Conservation (phyloP, 2,329 filamentous ascomycete genomes). For the Fusarium pseudoanthophilum region DNA sequence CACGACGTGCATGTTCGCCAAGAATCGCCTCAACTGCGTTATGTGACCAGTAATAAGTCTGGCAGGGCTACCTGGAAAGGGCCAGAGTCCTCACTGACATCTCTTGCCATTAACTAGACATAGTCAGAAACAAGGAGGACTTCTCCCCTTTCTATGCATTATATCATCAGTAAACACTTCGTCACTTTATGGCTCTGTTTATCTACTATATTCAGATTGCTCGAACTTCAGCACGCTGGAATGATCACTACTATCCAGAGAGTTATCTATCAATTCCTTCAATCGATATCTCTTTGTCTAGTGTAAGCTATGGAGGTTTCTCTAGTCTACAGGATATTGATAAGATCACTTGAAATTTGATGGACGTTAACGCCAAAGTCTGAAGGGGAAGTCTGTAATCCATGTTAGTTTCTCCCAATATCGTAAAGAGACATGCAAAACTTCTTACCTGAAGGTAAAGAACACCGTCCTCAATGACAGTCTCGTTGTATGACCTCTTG, state of each 20-base stretch:
- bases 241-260: too few relatives aligned
- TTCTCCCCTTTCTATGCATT: not conserved
- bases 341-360: slow-evolving; percentile 49
- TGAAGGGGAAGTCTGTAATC: slow-evolving; percentile 47
- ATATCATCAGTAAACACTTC: too few relatives aligned
- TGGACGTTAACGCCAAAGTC: slow-evolving; percentile 53
- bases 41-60: fast-evolving
- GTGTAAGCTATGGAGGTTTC: too few relatives aligned
- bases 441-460: slow-evolving; percentile 60
- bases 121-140: not conserved
- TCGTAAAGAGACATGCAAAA: not conserved
- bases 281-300: not conserved
- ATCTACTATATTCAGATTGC: not conserved
- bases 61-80: too few relatives aligned
- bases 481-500: slow-evolving; percentile 57
- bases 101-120: too few relatives aligned
- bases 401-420: slow-evolving; percentile 2
- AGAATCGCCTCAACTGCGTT: not conserved
- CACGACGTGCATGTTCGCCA: too few relatives aligned
- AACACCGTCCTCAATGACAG: slow-evolving; percentile 59
- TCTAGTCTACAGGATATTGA: slow-evolving; percentile 48
- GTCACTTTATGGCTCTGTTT: not conserved
- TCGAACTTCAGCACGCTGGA: not conserved
- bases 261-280: not conserved
- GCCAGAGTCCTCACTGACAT: not conserved